Evolutionary conservation across 495 filamentous ascomycete genomes (phyloP).

Genomic region (Xylaria grammica): DNA sequence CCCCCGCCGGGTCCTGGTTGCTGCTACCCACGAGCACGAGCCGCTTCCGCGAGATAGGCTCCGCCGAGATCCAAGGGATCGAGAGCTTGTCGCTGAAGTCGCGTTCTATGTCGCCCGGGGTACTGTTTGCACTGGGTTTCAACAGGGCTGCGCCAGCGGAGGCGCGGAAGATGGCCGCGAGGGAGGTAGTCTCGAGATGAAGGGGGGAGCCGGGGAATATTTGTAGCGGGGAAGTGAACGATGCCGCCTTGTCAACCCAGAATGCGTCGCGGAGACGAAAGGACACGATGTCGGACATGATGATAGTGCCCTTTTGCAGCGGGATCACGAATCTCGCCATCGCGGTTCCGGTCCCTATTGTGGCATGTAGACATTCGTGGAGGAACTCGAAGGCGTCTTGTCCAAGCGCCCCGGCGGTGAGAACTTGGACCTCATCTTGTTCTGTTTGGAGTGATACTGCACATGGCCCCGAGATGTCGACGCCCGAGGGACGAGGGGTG

Average conservation of each 20-base stretch:
- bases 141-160: constrained; percentile 32
- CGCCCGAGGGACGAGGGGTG: neutral
- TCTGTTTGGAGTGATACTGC: neutral
- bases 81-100: constrained; percentile 34
- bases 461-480: neutral
- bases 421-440: neutral
- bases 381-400: constrained; percentile 28
- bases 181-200: constrained; percentile 14
- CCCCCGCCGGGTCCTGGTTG: constrained; percentile 42
- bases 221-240: constrained; percentile 30
- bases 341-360: constrained; percentile 8
- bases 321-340: constrained; percentile 31
- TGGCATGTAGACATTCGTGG: constrained; percentile 25
- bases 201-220: constrained; percentile 21
- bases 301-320: constrained; percentile 24
- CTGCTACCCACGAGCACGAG: constrained; percentile 46
- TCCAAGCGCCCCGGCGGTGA: neutral
- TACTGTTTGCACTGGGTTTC: neutral
- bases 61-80: constrained; percentile 35
- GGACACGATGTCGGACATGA: constrained; percentile 34
- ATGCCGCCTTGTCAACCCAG: constrained; percentile 24
- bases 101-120: constrained; percentile 19
- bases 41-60: constrained; percentile 34
- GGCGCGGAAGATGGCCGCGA: constrained; percentile 26
- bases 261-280: constrained; percentile 29